Conservation (phyloP, 2,329 filamentous ascomycete species). For the Trichophyton benhamiae region DNA sequence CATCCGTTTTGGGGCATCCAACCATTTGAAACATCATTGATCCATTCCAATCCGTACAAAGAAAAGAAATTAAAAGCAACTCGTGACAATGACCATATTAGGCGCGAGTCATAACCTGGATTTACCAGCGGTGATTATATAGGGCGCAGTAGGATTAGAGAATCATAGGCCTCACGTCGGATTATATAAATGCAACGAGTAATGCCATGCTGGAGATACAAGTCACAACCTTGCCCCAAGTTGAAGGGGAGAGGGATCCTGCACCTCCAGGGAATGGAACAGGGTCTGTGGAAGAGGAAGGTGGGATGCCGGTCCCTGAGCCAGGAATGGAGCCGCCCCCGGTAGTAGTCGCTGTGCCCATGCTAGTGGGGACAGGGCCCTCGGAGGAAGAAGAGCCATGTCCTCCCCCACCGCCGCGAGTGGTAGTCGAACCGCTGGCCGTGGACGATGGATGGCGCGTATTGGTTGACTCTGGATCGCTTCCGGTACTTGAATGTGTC, state of each 20-base stretch:
- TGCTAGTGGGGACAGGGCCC: not conserved
- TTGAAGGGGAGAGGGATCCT: not conserved
- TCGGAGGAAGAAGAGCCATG: not conserved
- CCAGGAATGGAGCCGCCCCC: not conserved
- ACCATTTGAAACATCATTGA: not conserved
- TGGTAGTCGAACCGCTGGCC: not conserved
- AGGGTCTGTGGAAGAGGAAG: not conserved
- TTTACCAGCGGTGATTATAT: not conserved
- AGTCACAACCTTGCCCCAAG: not conserved
- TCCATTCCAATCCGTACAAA: not conserved
- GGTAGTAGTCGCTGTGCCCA: not conserved
- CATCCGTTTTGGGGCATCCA: not conserved
- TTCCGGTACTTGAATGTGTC: not conserved
- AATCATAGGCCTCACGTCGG: not conserved
- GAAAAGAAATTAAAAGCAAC: not conserved
- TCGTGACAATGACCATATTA: not conserved
- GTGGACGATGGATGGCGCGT: not conserved
- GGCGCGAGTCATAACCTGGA: not conserved
- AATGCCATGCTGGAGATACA: not conserved
- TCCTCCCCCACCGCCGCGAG: not conserved
- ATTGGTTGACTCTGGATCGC: not conserved
- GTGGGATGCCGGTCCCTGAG: not conserved
- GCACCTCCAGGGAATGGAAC: not conserved
- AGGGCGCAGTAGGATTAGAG: not conserved
- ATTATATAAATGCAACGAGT: slow-evolving; percentile 3